phyloP scores from a whole-genome alignment of 192 early-diverging fungal genomes.

The Chytriomyces sp. region DNA sequence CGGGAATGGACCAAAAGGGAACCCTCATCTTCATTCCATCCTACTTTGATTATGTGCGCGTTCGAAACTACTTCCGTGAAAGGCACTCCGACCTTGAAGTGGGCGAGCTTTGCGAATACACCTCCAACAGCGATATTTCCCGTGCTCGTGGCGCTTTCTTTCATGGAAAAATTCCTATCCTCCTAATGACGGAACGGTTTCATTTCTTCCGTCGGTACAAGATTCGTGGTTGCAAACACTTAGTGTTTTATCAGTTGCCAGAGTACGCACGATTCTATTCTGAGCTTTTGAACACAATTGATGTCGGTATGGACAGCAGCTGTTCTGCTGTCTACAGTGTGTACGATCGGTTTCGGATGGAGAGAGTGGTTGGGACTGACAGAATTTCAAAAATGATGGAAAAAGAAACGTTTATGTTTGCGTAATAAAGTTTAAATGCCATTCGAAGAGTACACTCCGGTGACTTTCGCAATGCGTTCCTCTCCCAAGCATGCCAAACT shows the following conservation, averaged over 20 bases:
- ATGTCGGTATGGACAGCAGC: constrained; percentile 50
- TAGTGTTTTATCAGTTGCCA: constrained; percentile 91
- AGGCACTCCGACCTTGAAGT: constrained; percentile 64
- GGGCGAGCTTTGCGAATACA: constrained; percentile 88
- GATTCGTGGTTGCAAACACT: constrained; percentile 79
- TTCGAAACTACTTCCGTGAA: constrained; percentile 86
- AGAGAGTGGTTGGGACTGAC: constrained; percentile 83
- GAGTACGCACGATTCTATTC: constrained; percentile 84
- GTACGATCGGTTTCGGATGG: constrained; percentile 84
- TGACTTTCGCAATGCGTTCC: too few relatives aligned
- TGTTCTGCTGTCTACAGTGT: constrained; percentile 49
- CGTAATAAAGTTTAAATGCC: too few relatives aligned
- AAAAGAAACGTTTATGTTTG: constrained; percentile 59
- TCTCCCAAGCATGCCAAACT: too few relatives aligned
- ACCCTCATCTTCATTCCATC: constrained; percentile 82
- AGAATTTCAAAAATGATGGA: constrained; percentile 70
- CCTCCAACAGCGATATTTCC: constrained; percentile 74
- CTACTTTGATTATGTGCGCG: constrained; percentile 95
- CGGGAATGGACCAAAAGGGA: constrained; percentile 38
- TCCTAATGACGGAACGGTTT: constrained; percentile 93
- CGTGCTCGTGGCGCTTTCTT: constrained; percentile 77
- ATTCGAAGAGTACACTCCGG: too few relatives aligned
- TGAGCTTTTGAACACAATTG: constrained; percentile 83
- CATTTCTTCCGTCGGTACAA: constrained; percentile 89
- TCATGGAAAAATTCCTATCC: constrained; percentile 72